These are phyloP conservation scores for Mycena olivaceomarginata DNA, from an alignment of 768 basidiomycete species.

Conservation along the genomic window DNA sequence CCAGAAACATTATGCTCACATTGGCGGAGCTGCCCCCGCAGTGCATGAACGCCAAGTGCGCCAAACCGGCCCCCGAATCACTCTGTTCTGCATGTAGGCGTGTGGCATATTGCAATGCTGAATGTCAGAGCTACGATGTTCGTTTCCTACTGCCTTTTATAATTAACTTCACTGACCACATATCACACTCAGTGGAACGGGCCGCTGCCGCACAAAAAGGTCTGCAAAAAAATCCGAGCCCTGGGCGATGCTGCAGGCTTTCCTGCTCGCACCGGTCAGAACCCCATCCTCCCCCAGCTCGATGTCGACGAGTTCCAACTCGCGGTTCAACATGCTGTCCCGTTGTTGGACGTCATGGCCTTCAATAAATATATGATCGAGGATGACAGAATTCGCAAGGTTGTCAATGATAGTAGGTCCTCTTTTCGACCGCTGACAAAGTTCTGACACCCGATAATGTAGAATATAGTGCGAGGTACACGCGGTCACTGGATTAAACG, in stretches of 20 bases:
- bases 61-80: background rate
- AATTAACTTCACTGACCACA: slow-evolving; percentile 1
- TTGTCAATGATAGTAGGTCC: slow-evolving; percentile 36
- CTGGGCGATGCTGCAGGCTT: slow-evolving; percentile 36
- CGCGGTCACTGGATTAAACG: slow-evolving; percentile 27
- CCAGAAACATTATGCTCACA: slow-evolving; percentile 35
- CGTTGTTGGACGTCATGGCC: background rate
- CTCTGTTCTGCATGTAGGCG: slow-evolving; percentile 35
- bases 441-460: slow-evolving; percentile 4
- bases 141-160: background rate
- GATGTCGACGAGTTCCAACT: slow-evolving; percentile 14
- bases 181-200: slow-evolving; percentile 25
- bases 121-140: slow-evolving; percentile 33
- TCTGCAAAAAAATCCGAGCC: slow-evolving; percentile 36
- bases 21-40: slow-evolving; percentile 36
- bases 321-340: slow-evolving; percentile 12
- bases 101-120: slow-evolving; percentile 27
- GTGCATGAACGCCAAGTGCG: slow-evolving; percentile 29
- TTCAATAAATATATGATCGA: slow-evolving; percentile 33
- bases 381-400: slow-evolving; percentile 37
- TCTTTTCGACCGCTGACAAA: slow-evolving; percentile 4
- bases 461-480: slow-evolving; percentile 38
- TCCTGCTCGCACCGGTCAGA: slow-evolving; percentile 24
- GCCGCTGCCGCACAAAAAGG: slow-evolving; percentile 35
- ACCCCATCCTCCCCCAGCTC: background rate